Percentiles rank a stretch among this genome's conserved stretches.
Conservation (phyloP, 352 stramenopile species). For the Globisporangium cylindrosporum region DNA sequence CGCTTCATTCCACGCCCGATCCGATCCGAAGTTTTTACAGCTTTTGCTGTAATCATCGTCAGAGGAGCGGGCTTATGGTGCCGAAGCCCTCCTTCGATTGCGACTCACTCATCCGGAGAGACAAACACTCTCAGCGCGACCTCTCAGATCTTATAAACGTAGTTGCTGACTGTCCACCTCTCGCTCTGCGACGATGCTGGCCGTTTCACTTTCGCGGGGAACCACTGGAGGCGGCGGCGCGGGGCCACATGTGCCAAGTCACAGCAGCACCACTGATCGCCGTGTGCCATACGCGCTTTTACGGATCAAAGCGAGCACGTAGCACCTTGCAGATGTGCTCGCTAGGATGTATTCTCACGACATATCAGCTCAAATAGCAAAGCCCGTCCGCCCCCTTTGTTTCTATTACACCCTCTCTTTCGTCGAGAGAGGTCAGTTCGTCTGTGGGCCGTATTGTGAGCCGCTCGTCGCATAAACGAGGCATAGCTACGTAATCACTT, state of each 20-base stretch:
- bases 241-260: background rate
- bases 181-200: background rate
- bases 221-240: background rate
- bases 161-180: background rate
- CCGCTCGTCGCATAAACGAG: conserved; percentile 7
- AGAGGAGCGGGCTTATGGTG: background rate
- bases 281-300: background rate
- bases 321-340: background rate
- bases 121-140: background rate
- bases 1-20: too few relatives aligned
- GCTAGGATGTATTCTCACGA: background rate
- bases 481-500: conserved; percentile 8
- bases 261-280: background rate
- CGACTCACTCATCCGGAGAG: background rate
- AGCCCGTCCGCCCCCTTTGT: too few relatives aligned
- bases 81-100: background rate
- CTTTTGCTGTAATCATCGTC: background rate
- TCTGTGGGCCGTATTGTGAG: background rate
- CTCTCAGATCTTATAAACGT: background rate
- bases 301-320: background rate
- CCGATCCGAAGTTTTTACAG: background rate
- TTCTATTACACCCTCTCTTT: too few relatives aligned
- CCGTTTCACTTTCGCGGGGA: background rate
- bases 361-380: background rate
- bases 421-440: too few relatives aligned